A percentile compares a stretch with the other conserved stretches of the same genome.
Conservation (phyloP, 1,284 basidiomycete species). For the Puccinia horiana region DNA sequence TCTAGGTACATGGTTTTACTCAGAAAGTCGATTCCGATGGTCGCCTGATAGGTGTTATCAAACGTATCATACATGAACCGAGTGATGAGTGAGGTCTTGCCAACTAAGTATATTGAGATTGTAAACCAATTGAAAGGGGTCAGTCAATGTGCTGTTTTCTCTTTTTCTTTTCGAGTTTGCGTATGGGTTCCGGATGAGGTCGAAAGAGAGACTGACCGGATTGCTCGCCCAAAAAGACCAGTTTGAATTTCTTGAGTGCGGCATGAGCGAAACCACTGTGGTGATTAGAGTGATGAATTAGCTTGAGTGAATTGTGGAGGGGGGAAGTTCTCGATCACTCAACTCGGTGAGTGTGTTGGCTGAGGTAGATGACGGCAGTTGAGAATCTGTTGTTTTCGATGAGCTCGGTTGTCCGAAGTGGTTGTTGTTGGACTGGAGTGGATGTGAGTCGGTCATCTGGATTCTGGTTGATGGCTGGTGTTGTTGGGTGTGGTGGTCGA, state of each 20-base stretch:
- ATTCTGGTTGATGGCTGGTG: background rate
- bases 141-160: background rate
- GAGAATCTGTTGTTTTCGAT: background rate
- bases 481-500: too few species aligned
- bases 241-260: constrained; percentile 83
- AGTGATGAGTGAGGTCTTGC: constrained; percentile 88
- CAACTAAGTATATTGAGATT: constrained; percentile 55
- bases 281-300: background rate
- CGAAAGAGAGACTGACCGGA: constrained; percentile 47
- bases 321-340: background rate
- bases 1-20: constrained; percentile 99
- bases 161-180: constrained; percentile 65
- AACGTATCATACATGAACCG: constrained; percentile 99
- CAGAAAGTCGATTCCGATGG: constrained; percentile 98
- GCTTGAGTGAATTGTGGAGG: background rate
- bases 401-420: constrained; percentile 3
- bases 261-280: constrained; percentile 56
- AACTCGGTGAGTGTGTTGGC: constrained; percentile 29
- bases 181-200: constrained; percentile 81
- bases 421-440: background rate
- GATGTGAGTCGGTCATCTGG: constrained; percentile 12
- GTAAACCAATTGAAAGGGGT: background rate
- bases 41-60: constrained; percentile 99
- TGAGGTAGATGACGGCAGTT: background rate
- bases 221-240: constrained; percentile 71